Evolutionary conservation across 805 yeast species (phyloP), one percentile per base, ranked within the genome.

Genomic region (Blastobotrys muscicola): DNA sequence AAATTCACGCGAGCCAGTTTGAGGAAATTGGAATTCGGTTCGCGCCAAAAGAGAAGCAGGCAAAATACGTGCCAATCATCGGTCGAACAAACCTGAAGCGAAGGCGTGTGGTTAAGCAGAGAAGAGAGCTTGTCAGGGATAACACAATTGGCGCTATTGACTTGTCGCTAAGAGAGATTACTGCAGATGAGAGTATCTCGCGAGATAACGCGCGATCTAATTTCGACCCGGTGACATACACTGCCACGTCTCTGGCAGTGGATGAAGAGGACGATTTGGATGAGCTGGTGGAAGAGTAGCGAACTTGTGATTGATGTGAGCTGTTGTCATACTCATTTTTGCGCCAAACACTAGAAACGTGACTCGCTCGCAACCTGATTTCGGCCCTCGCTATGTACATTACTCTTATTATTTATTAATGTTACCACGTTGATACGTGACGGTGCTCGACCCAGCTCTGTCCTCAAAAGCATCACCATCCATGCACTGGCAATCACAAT

Each of bases 401-500:
- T 20, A 20, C 26, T 20, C 26, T 20, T 20, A 6, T 20, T 20
- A 20, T 20, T 20, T 20, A 20, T 20, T 20, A 20, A 20, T 20
- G 6, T 6, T 20, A 20, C 26, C 26, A 20, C 26, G 6, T 20
- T 20, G 4, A 6, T 20, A 20, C 26, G 26, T n/a, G n/a, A n/a
- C n/a, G n/a, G n/a, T n/a, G n/a, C n/a, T n/a, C n/a, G n/a, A n/a
- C n/a, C n/a, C n/a, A n/a, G n/a, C n/a, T 75, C 86, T 16, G 69
- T 82, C 4, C 73, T 82, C 11, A 84, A 85, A 47, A 74, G 85
- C 60, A 74, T 90, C 46, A 95, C 89, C 57, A 77, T 77, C 52
- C 82, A 85, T 59, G n/a, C n/a, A n/a, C n/a, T 92, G 98, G 98
- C 85, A 89, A 65, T 76, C 85, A 37, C 77, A 92, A 57, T 89